Evolutionary conservation across 257 asterid genomes (phyloP).

Genomic region (Solanum chilense): DNA sequence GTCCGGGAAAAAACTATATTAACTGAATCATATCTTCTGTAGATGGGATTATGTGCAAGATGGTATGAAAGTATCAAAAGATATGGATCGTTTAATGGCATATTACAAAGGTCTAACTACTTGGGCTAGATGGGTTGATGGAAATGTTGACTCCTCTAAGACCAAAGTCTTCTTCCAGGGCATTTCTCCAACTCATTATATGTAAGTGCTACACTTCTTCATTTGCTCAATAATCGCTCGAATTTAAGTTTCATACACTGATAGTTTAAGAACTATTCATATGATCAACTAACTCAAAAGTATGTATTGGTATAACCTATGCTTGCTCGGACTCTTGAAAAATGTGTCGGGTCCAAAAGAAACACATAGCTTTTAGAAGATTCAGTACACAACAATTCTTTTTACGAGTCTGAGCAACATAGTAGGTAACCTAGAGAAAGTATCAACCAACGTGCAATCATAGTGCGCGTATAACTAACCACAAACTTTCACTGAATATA

Average conservation of each 20-base stretch:
- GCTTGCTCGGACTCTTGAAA: neutral
- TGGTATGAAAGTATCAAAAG: conserved; percentile 31
- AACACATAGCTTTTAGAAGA: neutral
- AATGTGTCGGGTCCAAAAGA: neutral
- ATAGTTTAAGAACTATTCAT: too few species aligned
- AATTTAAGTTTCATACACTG: neutral
- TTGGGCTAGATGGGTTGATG: conserved; percentile 58
- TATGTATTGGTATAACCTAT: neutral
- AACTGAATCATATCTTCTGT: neutral
- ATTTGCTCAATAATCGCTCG: neutral
- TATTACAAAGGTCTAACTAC: conserved; percentile 55
- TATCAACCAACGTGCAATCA: neutral
- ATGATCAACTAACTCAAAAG: neutral
- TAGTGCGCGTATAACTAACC: neutral
- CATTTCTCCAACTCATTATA: conserved; percentile 55
- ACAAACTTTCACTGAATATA: neutral
- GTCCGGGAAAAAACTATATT: neutral
- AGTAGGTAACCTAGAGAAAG: neutral
- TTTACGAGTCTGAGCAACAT: neutral
- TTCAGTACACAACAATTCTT: neutral
- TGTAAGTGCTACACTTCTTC: conserved; percentile 23
- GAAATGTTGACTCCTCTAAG: conserved; percentile 41
- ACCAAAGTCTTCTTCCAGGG: conserved; percentile 65
- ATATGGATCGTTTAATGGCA: conserved; percentile 60
- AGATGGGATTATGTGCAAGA: conserved; percentile 60